Conservation (phyloP, 768 basidiomycete species). For the Flagelloscypha sp. region DNA sequence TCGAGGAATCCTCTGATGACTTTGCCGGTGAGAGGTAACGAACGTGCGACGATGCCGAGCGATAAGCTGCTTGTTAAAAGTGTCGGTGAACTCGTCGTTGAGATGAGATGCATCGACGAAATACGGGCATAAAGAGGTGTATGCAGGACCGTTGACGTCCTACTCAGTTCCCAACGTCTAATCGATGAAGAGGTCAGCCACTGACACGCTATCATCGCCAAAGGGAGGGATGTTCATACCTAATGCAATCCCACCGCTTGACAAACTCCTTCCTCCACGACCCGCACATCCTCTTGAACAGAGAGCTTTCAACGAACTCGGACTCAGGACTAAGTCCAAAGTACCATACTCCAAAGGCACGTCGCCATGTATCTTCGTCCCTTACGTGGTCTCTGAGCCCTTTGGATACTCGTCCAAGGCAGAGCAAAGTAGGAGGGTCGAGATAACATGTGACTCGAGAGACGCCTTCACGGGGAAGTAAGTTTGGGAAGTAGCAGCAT, state of each 20-base stretch:
- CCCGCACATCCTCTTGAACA: conserved; percentile 47
- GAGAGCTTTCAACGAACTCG: conserved; percentile 37
- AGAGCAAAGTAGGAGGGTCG: conserved; percentile 51
- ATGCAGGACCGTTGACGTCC: conserved; percentile 52
- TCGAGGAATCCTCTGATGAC: conserved; percentile 64
- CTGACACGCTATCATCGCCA: conserved; percentile 1
- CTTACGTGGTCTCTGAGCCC: conserved; percentile 56
- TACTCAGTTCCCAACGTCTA: conserved; percentile 68
- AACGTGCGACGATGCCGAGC: conserved; percentile 68
- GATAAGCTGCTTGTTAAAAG: conserved; percentile 56
- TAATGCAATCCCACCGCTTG: conserved; percentile 41
- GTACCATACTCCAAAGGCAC: conserved; percentile 64
- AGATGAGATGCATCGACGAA: conserved; percentile 52
- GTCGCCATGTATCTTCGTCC: conserved; percentile 73
- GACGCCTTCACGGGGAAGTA: too few species aligned
- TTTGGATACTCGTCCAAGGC: conserved; percentile 46
- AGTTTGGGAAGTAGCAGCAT: conserved; percentile 58
- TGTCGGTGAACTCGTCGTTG: conserved; percentile 29
- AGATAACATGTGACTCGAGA: conserved; percentile 70
- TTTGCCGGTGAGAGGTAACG: conserved; percentile 60
- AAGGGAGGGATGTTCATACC: conserved; percentile 30
- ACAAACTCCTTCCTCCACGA: conserved; percentile 71
- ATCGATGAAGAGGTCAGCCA: too few species aligned
- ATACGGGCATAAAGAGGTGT: conserved; percentile 53
- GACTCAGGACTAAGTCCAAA: conserved; percentile 59